Conservation (phyloP, 805 yeast species). For the Ogataea pignaliae region DNA sequence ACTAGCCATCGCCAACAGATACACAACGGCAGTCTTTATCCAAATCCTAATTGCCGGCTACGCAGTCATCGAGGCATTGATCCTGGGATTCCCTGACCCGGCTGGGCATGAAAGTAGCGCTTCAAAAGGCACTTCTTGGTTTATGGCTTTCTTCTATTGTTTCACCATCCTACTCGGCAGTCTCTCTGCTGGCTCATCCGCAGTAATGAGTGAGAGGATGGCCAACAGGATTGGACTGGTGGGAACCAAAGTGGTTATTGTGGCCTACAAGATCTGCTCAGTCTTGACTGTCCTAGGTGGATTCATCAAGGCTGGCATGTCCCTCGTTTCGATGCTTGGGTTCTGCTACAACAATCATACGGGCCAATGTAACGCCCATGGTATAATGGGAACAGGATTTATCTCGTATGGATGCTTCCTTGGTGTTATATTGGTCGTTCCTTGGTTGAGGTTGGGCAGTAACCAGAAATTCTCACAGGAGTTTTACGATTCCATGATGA, state of each 20-base stretch:
- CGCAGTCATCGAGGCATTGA: constrained; percentile 50
- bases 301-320: constrained; percentile 76
- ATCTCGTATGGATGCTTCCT: constrained; percentile 74
- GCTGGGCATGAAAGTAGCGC: constrained; percentile 65
- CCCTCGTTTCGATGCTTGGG: constrained; percentile 80
- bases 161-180: constrained; percentile 51
- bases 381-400: constrained; percentile 92
- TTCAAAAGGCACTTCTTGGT: constrained; percentile 66
- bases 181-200: constrained; percentile 47
- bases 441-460: constrained; percentile 62
- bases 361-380: constrained; percentile 96
- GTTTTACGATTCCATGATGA: constrained; percentile 72
- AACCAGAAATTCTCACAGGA: constrained; percentile 63
- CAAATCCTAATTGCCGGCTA: constrained; percentile 47
- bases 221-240: constrained; percentile 33
- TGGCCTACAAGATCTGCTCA: constrained; percentile 43
- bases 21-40: constrained; percentile 39
- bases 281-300: constrained; percentile 50
- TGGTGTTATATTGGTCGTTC: constrained; percentile 60
- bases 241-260: constrained; percentile 32
- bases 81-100: constrained; percentile 60
- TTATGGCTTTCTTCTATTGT: constrained; percentile 44
- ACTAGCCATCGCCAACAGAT: constrained; percentile 50
- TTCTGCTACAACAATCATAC: constrained; percentile 80
- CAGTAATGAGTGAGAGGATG: constrained; percentile 27